phyloP scores from a whole-genome alignment of 2,329 filamentous ascomycete species.

The Cercospora zeae-maydis region DNA sequence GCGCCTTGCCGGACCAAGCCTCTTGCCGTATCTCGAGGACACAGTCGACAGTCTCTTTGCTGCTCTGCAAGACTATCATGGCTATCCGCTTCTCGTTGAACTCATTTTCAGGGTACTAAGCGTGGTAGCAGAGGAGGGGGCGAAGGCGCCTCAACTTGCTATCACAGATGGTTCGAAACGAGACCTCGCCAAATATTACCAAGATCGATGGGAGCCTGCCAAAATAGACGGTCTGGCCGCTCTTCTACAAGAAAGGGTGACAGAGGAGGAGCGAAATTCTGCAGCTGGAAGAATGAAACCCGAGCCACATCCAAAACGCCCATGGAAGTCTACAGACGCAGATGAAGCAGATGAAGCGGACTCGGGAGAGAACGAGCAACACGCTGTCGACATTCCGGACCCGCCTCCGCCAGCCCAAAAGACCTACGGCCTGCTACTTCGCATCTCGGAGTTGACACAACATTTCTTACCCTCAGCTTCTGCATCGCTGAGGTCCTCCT shows the following conservation, averaged over 20 bases:
- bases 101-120: slow-evolving; percentile 77
- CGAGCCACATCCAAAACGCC: slow-evolving; percentile 26
- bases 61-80: slow-evolving; percentile 90
- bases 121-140: slow-evolving; percentile 78
- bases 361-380: slow-evolving; percentile 21
- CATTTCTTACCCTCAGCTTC: slow-evolving; percentile 87
- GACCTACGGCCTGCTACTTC: slow-evolving; percentile 75
- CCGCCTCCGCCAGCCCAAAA: slow-evolving; percentile 63
- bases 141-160: slow-evolving; percentile 53
- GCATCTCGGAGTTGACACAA: slow-evolving; percentile 79
- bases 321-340: slow-evolving; percentile 32
- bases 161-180: slow-evolving; percentile 35
- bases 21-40: slow-evolving; percentile 89
- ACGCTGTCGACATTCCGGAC: slow-evolving; percentile 30
- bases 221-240: slow-evolving; percentile 47
- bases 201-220: slow-evolving; percentile 24
- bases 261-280: slow-evolving; percentile 19
- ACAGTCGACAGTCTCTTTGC: slow-evolving; percentile 87
- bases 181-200: background rate
- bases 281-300: slow-evolving; percentile 35
- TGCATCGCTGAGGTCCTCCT: slow-evolving; percentile 69
- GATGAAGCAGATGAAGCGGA: slow-evolving; percentile 31
- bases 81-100: slow-evolving; percentile 82
- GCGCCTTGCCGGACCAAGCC: slow-evolving; percentile 70
- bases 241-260: slow-evolving; percentile 18